These are phyloP conservation scores for Neodidymelliopsis sp. DNA, from an alignment of 2,329 filamentous ascomycete genomes.

Conservation along the genomic window DNA sequence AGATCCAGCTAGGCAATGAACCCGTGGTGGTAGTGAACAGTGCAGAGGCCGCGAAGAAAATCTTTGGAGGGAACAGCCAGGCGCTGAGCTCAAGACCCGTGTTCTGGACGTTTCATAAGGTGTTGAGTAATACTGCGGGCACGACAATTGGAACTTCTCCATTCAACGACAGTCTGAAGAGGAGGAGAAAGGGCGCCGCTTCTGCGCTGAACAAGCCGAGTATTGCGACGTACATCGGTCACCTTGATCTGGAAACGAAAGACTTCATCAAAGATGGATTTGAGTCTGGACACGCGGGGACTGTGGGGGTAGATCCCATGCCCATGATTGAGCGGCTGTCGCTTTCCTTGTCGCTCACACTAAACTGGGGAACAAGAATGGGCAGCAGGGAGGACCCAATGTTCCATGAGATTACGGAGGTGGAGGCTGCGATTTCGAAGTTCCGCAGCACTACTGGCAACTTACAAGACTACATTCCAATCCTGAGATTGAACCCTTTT, in stretches of 20 bases:
- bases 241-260: slow-evolving; percentile 68
- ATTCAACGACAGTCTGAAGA: slow-evolving; percentile 70
- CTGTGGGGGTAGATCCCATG: slow-evolving; percentile 67
- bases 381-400: slow-evolving; percentile 65
- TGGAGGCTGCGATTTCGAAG: slow-evolving; percentile 67
- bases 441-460: slow-evolving; percentile 68
- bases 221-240: slow-evolving; percentile 67
- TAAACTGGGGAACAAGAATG: slow-evolving; percentile 72
- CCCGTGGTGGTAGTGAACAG: slow-evolving; percentile 55
- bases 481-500: slow-evolving; percentile 68
- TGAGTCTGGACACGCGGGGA: slow-evolving; percentile 64
- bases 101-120: slow-evolving; percentile 58
- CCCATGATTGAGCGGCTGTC: slow-evolving; percentile 72
- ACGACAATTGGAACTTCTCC: slow-evolving; percentile 74
- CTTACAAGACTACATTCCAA: slow-evolving; percentile 67
- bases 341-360: slow-evolving; percentile 67
- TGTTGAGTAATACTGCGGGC: slow-evolving; percentile 69
- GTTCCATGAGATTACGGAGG: slow-evolving; percentile 69
- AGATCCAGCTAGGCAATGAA: slow-evolving; percentile 56
- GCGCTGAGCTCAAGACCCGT: slow-evolving; percentile 53
- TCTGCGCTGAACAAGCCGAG: slow-evolving; percentile 71
- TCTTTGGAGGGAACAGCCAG: slow-evolving; percentile 54
- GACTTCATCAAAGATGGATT: slow-evolving; percentile 69
- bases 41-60: slow-evolving; percentile 50
- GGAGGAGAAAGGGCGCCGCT: slow-evolving; percentile 69